Conservation (phyloP, 305 asterid genomes). For the Solanum aculeatissimum region DNA sequence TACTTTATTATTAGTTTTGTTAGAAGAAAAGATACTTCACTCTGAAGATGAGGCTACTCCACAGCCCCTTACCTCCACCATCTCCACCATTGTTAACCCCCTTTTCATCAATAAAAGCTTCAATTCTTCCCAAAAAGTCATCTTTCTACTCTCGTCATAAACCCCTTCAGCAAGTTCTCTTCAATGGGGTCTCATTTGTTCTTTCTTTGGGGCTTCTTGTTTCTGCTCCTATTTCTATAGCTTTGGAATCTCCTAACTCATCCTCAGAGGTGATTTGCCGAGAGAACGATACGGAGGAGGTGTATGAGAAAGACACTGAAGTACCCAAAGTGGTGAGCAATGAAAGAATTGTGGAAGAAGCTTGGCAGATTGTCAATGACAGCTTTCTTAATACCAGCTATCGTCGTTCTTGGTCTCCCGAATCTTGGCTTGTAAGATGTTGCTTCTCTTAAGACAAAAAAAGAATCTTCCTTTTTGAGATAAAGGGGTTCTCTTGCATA, state of each 20-base stretch:
- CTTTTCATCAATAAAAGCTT: neutral
- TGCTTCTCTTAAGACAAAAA: neutral
- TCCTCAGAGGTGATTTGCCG: conserved; percentile 25
- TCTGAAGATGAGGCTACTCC: neutral
- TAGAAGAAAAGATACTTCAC: neutral
- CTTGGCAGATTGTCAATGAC: conserved; percentile 95
- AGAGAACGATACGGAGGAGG: conserved; percentile 28
- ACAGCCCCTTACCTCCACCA: neutral
- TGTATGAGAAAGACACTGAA: conserved; percentile 1
- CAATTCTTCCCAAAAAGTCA: neutral
- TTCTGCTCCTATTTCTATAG: conserved; percentile 34
- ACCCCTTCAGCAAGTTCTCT: conserved; percentile 3
- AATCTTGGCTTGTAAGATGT: conserved; percentile 56
- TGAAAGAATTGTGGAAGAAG: conserved; percentile 81
- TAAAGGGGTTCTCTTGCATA: neutral
- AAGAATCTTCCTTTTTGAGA: neutral
- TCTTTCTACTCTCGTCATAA: neutral
- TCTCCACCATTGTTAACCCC: neutral
- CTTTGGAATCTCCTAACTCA: conserved; percentile 17
- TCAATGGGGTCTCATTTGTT: conserved; percentile 38
- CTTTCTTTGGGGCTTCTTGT: conserved; percentile 52
- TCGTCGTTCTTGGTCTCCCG: conserved; percentile 72
- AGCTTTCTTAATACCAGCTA: conserved; percentile 47
- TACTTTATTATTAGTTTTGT: neutral
- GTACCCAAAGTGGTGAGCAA: conserved; percentile 33